Evolutionary conservation across 495 filamentous ascomycete genomes (phyloP).

Genomic region (Neurospora sp.): DNA sequence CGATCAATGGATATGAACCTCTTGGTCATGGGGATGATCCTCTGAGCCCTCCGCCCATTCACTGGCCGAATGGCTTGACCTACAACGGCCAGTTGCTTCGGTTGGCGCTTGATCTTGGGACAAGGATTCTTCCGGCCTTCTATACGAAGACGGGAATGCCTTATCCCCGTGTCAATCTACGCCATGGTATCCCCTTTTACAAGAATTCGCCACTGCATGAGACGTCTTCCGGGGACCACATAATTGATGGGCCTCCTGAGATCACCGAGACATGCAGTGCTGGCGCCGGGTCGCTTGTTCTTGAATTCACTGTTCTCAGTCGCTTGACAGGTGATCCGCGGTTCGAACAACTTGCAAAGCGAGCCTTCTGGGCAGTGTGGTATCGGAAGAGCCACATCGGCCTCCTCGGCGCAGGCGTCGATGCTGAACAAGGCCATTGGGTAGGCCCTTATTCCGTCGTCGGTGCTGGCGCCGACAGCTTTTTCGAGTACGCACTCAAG

Average conservation of each 20-base stretch:
- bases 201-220: conserved; percentile 62
- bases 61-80: conserved; percentile 65
- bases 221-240: conserved; percentile 17
- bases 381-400: conserved; percentile 70
- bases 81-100: conserved; percentile 87
- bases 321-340: conserved; percentile 75
- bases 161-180: conserved; percentile 89
- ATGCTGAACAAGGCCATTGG: conserved; percentile 87
- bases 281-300: conserved; percentile 83
- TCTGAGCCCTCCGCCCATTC: conserved; percentile 42
- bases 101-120: conserved; percentile 72
- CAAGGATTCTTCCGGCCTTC: conserved; percentile 81
- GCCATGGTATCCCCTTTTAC: conserved; percentile 86
- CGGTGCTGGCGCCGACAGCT: conserved; percentile 92
- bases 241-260: conserved; percentile 42
- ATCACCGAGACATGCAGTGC: conserved; percentile 95
- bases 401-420: conserved; percentile 84
- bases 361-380: conserved; percentile 96
- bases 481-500: conserved; percentile 96
- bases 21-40: conserved; percentile 21
- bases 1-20: conserved; percentile 67
- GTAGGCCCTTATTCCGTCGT: conserved; percentile 80
- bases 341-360: conserved; percentile 81
- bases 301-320: conserved; percentile 87
- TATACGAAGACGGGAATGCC: conserved; percentile 81